A percentile compares a stretch with the other conserved stretches of the same genome.
phyloP scores from a whole-genome alignment of 2,329 filamentous ascomycete species.

The Fusarium brevicatenulatum region DNA sequence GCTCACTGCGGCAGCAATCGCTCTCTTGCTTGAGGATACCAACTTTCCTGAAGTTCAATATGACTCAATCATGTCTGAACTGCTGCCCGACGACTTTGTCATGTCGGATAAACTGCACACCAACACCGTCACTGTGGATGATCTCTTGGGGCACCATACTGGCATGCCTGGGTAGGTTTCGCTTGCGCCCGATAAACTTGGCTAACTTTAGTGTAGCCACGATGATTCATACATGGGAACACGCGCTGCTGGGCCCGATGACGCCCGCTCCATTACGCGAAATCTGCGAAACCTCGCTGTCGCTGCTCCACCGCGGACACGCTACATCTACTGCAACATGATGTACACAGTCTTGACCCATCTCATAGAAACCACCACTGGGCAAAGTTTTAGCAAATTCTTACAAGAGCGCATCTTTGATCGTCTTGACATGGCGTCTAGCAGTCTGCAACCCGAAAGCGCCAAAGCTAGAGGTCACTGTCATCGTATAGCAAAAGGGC shows the following conservation, averaged over 20 bases:
- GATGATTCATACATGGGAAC: slow-evolving; percentile 16
- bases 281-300: slow-evolving; percentile 12
- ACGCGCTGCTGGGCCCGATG: not conserved
- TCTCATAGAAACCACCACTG: not conserved
- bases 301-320: not conserved
- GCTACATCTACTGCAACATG: slow-evolving; percentile 22
- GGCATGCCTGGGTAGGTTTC: slow-evolving; percentile 1
- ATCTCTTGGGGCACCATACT: slow-evolving; percentile 11
- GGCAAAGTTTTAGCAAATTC: not conserved
- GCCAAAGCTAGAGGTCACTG: not conserved
- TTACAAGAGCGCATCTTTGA: not conserved
- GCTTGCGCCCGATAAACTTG: accelerated
- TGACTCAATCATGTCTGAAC: not conserved
- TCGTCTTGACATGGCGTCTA: not conserved
- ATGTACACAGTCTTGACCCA: slow-evolving; percentile 18
- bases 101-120: not conserved
- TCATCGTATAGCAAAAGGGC: not conserved
- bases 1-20: not conserved
- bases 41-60: not conserved
- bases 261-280: not conserved
- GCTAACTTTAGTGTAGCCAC: not conserved
- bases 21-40: not conserved
- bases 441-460: not conserved
- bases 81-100: slow-evolving; percentile 9
- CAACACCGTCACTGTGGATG: not conserved